Base-by-base conservation (phyloP, 768 basidiomycete species). In the Clitopilus hobsonii region DNA sequence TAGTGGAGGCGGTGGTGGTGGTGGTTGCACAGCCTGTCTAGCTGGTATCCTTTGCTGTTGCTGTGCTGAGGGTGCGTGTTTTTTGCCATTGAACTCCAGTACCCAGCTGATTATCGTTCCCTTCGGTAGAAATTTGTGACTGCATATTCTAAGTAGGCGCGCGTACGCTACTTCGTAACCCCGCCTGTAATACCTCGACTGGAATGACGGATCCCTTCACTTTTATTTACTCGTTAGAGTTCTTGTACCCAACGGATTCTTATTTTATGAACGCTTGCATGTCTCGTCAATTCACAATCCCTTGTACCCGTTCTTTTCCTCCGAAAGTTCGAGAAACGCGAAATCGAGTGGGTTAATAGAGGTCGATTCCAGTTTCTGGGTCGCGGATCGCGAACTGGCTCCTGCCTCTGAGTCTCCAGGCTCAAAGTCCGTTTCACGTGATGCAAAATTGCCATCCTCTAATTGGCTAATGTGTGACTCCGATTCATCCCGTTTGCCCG, bases 21-120 rank as follows among this genome's bases (percentile, higher is more conserved):
- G 67, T 8, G 79, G 80, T 36, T 84, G 81, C 62, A 74, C 76
- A 69, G 86, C 87, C 13, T 90, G 88, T 67, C 70, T 86, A 63
- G 83, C 86, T 20, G 83, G 80, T 55, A 69, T 78, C 8, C 81
- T 77, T 58, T 68, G 84, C 61, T 89, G 87, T 67, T 89, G 86
- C 69, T 86, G 84, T 63, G 82, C 82, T n/a, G 87, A 89, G 72
- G 85, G 85, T 86, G 58, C 56, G 82, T 69, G 4, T 14, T 32
- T 59, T 28, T 30, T 57, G 51, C 1, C 53, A 22, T 24, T 6
- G 16, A 20, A 27, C 10, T 52, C n/a, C 14, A 27, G 26, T 27
- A 5, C n/a, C 8, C 7, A 8, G 49, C 38, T 56, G 48, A 25
- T n/a, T 14, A 38, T 23, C 30, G 60, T 57, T 28, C 56, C 30